Evolutionary conservation across 2,329 filamentous ascomycete species (phyloP).

Genomic region (Arthrobotrys megalospora): DNA sequence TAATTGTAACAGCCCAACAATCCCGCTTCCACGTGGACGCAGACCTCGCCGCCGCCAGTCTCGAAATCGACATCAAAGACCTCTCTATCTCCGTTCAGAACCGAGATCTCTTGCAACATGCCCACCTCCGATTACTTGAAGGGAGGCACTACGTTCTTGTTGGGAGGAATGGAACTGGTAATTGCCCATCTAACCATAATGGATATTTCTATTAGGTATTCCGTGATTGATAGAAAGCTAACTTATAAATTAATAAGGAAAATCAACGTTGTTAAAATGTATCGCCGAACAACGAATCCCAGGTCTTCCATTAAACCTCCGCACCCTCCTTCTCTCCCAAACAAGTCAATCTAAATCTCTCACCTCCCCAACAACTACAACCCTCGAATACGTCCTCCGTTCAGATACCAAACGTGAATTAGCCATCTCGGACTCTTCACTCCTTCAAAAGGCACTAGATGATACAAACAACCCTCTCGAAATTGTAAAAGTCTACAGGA

Average conservation of each 20-base stretch:
- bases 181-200: conserved; percentile 68
- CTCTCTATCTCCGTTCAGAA: conserved; percentile 76
- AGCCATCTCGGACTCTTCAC: conserved; percentile 65
- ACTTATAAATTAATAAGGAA: conserved; percentile 66
- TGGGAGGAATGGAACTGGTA: conserved; percentile 85
- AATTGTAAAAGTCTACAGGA: conserved; percentile 75
- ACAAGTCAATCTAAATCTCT: conserved; percentile 70
- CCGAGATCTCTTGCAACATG: conserved; percentile 78
- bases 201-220: conserved; percentile 5
- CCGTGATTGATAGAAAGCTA: conserved; percentile 3
- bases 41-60: conserved; percentile 41
- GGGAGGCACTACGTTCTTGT: conserved; percentile 83
- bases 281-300: conserved; percentile 85
- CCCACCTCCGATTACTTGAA: conserved; percentile 79
- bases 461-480: conserved; percentile 72
- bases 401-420: conserved; percentile 68
- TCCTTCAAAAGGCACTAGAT: conserved; percentile 75
- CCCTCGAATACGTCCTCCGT: conserved; percentile 77
- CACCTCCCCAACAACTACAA: conserved; percentile 68
- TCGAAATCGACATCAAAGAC: conserved; percentile 79
- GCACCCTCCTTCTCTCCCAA: conserved; percentile 80
- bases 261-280: conserved; percentile 76
- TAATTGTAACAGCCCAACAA: conserved; percentile 77
- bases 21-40: conserved; percentile 75
- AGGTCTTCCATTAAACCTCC: conserved; percentile 77